Percentiles rank a stretch among this genome's conserved stretches.
These are phyloP conservation scores for Verticillium klebahnii DNA, from an alignment of 2,329 filamentous ascomycete species.

Conservation along the genomic window DNA sequence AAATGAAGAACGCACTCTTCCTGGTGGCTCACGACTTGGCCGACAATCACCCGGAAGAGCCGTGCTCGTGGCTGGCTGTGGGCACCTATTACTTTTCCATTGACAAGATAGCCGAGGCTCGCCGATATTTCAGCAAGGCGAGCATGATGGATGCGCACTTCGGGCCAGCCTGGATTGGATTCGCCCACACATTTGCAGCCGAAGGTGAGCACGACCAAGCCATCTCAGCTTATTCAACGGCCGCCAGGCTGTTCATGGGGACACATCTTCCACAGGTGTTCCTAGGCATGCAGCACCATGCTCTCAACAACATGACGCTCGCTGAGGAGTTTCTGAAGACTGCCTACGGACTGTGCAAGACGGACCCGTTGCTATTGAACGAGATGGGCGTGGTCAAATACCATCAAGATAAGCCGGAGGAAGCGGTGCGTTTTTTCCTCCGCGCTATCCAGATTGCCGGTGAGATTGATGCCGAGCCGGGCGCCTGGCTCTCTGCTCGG, in stretches of 20 bases:
- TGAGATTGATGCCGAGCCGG: constrained; percentile 76
- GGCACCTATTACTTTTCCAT: constrained; percentile 93
- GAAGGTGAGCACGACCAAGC: constrained; percentile 98
- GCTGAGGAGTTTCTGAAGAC: constrained; percentile 93
- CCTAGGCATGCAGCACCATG: constrained; percentile 96
- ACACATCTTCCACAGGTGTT: constrained; percentile 95
- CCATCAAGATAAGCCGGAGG: constrained; percentile 74
- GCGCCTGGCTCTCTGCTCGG: constrained; percentile 77
- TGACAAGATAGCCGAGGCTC: constrained; percentile 84
- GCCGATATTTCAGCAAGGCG: constrained; percentile 94
- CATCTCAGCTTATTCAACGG: constrained; percentile 95
- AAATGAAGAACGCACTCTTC: constrained; percentile 83
- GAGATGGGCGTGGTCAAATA: constrained; percentile 96
- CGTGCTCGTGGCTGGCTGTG: constrained; percentile 89
- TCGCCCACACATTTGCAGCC: constrained; percentile 95
- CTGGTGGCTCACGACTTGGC: constrained; percentile 88
- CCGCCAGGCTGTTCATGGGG: constrained; percentile 90
- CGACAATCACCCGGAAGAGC: constrained; percentile 85
- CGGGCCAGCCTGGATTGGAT: constrained; percentile 96
- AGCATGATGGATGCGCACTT: constrained; percentile 98
- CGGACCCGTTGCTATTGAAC: constrained; percentile 86
- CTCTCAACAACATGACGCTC: constrained; percentile 88
- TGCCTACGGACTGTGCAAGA: constrained; percentile 76
- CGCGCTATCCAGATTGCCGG: constrained; percentile 72
- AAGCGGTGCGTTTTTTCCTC: constrained; percentile 73